These are phyloP conservation scores for Aspergillus versicolor DNA, from an alignment of 2,329 filamentous ascomycete species.

Conservation along the genomic window DNA sequence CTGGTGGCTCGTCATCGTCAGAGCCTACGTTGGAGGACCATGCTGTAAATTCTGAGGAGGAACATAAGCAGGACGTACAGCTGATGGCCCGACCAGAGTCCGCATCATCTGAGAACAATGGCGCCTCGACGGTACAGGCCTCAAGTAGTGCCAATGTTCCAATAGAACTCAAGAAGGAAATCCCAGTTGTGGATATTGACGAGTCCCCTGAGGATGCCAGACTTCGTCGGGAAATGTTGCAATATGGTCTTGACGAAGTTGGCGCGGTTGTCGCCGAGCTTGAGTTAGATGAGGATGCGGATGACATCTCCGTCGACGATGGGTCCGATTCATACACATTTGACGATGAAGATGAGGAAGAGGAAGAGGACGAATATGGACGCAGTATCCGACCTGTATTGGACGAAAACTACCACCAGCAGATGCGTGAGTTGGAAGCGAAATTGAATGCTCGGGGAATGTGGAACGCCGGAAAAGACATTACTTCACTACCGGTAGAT, in stretches of 20 bases:
- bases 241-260: conserved; percentile 84
- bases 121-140: background rate
- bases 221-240: conserved; percentile 82
- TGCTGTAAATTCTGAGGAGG: background rate
- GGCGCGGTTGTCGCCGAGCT: conserved; percentile 91
- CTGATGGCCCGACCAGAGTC: background rate
- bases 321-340: conserved; percentile 55
- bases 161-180: conserved; percentile 23
- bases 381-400: conserved; percentile 67
- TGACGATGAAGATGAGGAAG: conserved; percentile 54
- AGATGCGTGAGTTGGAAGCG: conserved; percentile 84
- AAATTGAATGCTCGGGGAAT: conserved; percentile 62
- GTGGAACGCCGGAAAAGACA: conserved; percentile 57
- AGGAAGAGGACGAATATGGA: conserved; percentile 75
- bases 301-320: conserved; percentile 52
- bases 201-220: conserved; percentile 79
- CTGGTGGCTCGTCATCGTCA: conserved; percentile 14
- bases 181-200: conserved; percentile 64
- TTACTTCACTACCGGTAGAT: conserved; percentile 33
- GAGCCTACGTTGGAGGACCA: background rate
- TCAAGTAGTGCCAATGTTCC: conserved; percentile 21
- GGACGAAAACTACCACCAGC: conserved; percentile 70
- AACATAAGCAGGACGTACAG: conserved; percentile 1
- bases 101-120: conserved; percentile 8
- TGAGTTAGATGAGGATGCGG: conserved; percentile 68